Evolutionary conservation across 2,329 filamentous ascomycete species (phyloP), one percentile per base, ranked within the genome.

Genomic region (Fusarium tuaranense): DNA sequence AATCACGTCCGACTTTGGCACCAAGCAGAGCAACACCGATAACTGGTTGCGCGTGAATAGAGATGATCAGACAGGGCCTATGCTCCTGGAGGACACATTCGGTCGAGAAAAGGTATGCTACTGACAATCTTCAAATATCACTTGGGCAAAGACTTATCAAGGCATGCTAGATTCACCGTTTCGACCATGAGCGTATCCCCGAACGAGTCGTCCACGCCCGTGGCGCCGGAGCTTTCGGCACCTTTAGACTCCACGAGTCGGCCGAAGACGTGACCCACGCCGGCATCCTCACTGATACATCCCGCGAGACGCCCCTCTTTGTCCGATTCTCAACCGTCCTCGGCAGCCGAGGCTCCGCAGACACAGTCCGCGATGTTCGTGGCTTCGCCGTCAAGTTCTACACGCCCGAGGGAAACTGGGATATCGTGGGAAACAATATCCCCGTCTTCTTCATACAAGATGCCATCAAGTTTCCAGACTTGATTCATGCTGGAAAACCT

Each of bases 351-450:
- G 94, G 94, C 14, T 94, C 92, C 62, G 92, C 93, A 7, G 94
- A 97, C 80, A 95, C 93, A 0, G 94, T 95, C 1, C 90, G 94
- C n/a, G 94, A 97, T 85, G 92, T 95, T 3, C 90, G 93, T 41
- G 94, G 94, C 1, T 97, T 96, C 73, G 93, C 94, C 0, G 83
- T 94, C 72, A 83, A 83, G 51, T 80, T 83, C 78, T 95, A 95
- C 80, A 95, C 93, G 0, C 84, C 93, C 1, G 93, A 95, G 77
- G 53, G 70, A 0, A 95, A 94, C 76, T 94, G 92, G 90, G 92
- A 94, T 72, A 86, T 93, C 34, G 91, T 93, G 3, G 92, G 92
- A 38, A 94, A 95, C 83, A 91, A 94, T 74, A 93, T 93, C 51
- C 91, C 92, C 0, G 91, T 94, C 14, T 94, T 94, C 82, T 94